phyloP scores from a whole-genome alignment of 1,139 yeast genomes.

The Candida glucosophila region DNA sequence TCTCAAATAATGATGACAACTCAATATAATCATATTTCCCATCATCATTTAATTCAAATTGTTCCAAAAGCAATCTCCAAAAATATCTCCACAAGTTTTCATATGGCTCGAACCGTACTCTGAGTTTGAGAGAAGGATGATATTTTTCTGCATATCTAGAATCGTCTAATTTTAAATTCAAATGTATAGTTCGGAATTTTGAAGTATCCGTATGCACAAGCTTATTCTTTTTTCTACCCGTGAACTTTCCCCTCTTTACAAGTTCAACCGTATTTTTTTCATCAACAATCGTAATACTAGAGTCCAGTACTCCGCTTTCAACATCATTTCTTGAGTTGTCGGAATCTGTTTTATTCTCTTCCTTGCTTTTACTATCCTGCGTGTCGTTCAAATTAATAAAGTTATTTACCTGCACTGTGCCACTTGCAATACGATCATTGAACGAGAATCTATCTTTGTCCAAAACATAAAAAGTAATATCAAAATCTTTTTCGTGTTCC shows the following conservation, averaged over 20 bases:
- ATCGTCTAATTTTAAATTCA: conserved; percentile 26
- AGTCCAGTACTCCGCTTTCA: conserved; percentile 5
- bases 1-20: conserved; percentile 48
- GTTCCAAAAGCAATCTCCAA: conserved; percentile 58
- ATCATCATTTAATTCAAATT: conserved; percentile 33
- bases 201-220: conserved; percentile 30
- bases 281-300: conserved; percentile 18
- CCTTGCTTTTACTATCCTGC: neutral
- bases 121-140: conserved; percentile 48
- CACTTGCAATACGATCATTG: conserved; percentile 74
- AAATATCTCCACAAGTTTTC: conserved; percentile 54
- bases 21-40: conserved; percentile 43
- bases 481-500: conserved; percentile 54
- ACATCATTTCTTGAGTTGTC: neutral
- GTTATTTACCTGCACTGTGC: conserved; percentile 44
- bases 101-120: conserved; percentile 65
- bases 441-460: conserved; percentile 80
- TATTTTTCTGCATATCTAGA: conserved; percentile 28
- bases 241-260: conserved; percentile 19
- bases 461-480: conserved; percentile 61
- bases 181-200: conserved; percentile 33
- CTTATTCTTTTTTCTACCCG: conserved; percentile 19
- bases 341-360: neutral
- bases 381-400: conserved; percentile 19
- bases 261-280: conserved; percentile 24